These are phyloP conservation scores for Eimeria zaria DNA, from an alignment of 169 alveolate genomes.

Conservation along the genomic window DNA sequence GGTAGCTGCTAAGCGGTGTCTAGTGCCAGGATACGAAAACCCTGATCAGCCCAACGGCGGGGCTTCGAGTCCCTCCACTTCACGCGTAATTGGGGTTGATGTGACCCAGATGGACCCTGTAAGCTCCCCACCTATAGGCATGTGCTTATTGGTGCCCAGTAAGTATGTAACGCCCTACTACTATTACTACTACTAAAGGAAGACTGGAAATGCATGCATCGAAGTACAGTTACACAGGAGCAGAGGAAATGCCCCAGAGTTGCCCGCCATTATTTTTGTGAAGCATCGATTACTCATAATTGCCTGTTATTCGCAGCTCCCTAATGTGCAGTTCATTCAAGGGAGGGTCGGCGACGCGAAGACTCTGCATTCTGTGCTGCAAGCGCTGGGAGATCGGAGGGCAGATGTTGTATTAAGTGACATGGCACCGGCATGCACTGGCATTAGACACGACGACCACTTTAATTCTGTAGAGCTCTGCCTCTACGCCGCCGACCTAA, in stretches of 20 bases:
- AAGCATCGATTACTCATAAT: not conserved
- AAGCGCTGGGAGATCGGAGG: slow-evolving; percentile 84
- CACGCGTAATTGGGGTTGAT: slow-evolving; percentile 78
- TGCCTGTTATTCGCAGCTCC: slow-evolving; percentile 47
- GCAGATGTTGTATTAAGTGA: slow-evolving; percentile 88
- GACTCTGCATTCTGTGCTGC: slow-evolving; percentile 78
- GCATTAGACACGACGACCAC: slow-evolving; percentile 86
- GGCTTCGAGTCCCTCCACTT: slow-evolving; percentile 20
- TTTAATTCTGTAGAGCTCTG: slow-evolving; percentile 82
- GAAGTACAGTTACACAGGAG: not conserved
- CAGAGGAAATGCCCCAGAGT: not conserved
- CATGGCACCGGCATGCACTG: slow-evolving; percentile 85
- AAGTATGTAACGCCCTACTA: too few species aligned
- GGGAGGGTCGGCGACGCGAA: slow-evolving; percentile 81
- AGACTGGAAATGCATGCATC: not conserved
- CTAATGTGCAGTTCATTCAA: slow-evolving; percentile 79
- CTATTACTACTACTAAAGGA: not conserved
- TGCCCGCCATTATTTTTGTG: not conserved
- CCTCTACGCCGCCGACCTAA: slow-evolving; percentile 84
- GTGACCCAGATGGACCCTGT: slow-evolving; percentile 78
- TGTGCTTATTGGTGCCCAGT: not conserved
- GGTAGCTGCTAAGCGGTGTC: slow-evolving; percentile 84
- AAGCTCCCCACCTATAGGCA: not conserved
- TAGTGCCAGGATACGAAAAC: slow-evolving; percentile 24
- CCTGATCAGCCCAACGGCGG: not conserved